Conservation (phyloP, 371 early-diverging fungal genomes). For the Zychaea mexicana region DNA sequence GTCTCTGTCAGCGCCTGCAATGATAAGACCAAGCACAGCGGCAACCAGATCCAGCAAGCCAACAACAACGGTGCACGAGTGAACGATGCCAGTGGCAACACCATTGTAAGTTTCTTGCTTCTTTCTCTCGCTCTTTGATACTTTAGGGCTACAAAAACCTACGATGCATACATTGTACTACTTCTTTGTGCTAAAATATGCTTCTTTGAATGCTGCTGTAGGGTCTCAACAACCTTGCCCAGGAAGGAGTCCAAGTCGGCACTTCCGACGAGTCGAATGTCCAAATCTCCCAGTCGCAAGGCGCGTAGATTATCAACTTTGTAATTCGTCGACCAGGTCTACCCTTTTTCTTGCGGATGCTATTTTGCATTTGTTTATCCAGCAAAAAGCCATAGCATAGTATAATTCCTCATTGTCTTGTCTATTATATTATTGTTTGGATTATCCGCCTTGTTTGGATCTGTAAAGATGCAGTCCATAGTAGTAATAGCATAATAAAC, state of each 20-base stretch:
- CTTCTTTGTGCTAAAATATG: not conserved
- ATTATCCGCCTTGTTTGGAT: too few species aligned
- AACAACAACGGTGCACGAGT: not conserved
- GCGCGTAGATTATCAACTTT: not conserved
- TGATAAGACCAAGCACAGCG: not conserved
- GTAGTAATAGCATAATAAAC: too few species aligned
- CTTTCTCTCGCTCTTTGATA: too few species aligned
- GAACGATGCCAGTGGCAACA: not conserved
- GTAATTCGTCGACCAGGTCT: too few species aligned
- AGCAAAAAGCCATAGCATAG: too few species aligned
- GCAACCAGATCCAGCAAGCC: not conserved
- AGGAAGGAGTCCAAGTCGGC: not conserved
- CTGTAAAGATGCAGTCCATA: too few species aligned
- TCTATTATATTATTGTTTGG: too few species aligned
- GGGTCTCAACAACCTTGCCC: not conserved
- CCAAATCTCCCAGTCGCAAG: not conserved
- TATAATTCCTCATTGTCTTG: too few species aligned
- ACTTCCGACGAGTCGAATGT: not conserved
- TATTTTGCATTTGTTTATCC: too few species aligned
- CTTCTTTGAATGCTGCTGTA: not conserved
- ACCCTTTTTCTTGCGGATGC: too few species aligned
- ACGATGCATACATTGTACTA: too few species aligned
- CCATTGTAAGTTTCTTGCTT: not conserved
- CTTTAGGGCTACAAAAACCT: too few species aligned
- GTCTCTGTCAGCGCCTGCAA: not conserved